Base-by-base conservation (phyloP, 768 basidiomycete genomes). In the Coprinopsis strossmayeri region DNA sequence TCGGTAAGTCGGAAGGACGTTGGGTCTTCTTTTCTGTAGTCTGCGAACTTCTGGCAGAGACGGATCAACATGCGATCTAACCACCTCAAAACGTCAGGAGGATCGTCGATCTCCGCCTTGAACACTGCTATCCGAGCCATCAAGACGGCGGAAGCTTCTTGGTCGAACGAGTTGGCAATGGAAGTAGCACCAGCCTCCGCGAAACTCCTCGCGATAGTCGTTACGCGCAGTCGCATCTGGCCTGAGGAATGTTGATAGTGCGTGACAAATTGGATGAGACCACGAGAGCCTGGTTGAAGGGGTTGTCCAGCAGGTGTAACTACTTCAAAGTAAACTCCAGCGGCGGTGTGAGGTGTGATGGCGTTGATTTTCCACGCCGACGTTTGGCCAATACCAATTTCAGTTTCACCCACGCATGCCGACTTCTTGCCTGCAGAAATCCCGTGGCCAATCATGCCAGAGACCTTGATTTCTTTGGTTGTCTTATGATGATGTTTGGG, bases 121-220 rank as follows among this genome's bases (percentile, higher is more conserved):
- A 97, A 98, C 5, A 98, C 92, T 0, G 96, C 94, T 64, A 99
- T 98, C 54, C 96, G 81, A 10, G 96, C 91, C 95, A 99, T 98
- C 57, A 99, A 71, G 5, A 98, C 95, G 0, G 96, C 95, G 2
- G 95, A 87, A 0, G 94, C 90, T 70, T 99, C 96, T 62, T 99
- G 96, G 67, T 99, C 96, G 63, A 98, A 98, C 7, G 90, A 91
- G 2, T 84, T 83, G 1, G 92, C 91, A 54, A 98, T 91, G 59
- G 79, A 84, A 0, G 92, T 91, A 3, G 92, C 90, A n/a, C 93
- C 94, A 0, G 94, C 90, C 61, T 98, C 96, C 5, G 93, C 94
- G 65, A 98, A 99, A 65, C 91, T 92, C 47, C 96, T 87, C 9
- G 96, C 94, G 53, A 98, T 88, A 20, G 96, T 98, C 1, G 95